Percentiles rank a stretch among this genome's conserved stretches.
These are phyloP conservation scores for Sanghuangporus weigelae DNA, from an alignment of 1,284 basidiomycete genomes.

Conservation along the genomic window DNA sequence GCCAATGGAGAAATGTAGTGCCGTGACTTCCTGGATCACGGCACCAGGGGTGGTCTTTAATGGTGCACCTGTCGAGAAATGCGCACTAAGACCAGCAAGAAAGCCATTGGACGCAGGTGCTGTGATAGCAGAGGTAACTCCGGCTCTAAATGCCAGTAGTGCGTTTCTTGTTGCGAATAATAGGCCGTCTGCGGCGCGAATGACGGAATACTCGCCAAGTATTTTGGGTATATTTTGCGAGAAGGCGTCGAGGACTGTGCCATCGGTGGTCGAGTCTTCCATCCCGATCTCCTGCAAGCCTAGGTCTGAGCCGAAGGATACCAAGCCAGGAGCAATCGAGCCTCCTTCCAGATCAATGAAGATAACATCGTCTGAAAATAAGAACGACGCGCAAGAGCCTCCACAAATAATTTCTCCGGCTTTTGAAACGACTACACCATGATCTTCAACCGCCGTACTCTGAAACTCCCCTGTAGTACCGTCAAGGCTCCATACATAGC, in stretches of 20 bases:
- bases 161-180: constrained; percentile 66
- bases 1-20: constrained; percentile 65
- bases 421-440: constrained; percentile 36
- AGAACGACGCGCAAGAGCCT: constrained; percentile 20
- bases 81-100: constrained; percentile 60
- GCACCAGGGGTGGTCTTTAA: constrained; percentile 65
- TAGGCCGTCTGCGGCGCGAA: constrained; percentile 70
- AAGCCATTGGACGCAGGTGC: constrained; percentile 53
- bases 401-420: constrained; percentile 35
- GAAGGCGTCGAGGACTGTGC: constrained; percentile 49
- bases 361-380: constrained; percentile 19
- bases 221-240: constrained; percentile 36
- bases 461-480: constrained; percentile 21
- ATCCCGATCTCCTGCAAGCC: constrained; percentile 56
- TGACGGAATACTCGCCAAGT: constrained; percentile 48
- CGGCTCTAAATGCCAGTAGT: constrained; percentile 57
- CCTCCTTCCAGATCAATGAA: constrained; percentile 48
- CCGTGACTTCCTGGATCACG: constrained; percentile 60
- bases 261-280: constrained; percentile 69
- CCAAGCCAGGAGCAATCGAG: constrained; percentile 51
- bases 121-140: constrained; percentile 57
- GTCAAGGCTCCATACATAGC: constrained; percentile 38
- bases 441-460: constrained; percentile 15
- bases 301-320: constrained; percentile 54
- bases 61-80: constrained; percentile 57